A percentile compares a stretch with the other conserved stretches of the same genome.
phyloP scores from a whole-genome alignment of 2,329 filamentous ascomycete species.

The Monosporascus sp. region DNA sequence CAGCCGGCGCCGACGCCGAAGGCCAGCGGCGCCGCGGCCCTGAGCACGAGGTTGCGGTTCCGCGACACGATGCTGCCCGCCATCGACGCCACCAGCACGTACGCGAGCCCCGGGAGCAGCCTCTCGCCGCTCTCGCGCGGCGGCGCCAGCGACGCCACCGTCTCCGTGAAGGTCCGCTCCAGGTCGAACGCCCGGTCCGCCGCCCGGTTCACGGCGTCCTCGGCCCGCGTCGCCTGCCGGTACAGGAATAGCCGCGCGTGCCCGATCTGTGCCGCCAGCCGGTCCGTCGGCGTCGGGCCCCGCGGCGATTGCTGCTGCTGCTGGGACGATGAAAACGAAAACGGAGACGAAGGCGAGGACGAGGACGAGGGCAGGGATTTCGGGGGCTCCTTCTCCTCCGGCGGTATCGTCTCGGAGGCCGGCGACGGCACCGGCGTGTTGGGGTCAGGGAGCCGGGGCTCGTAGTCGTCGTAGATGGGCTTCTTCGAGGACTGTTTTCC shows the following conservation, averaged over 20 bases:
- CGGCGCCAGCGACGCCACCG: slow-evolving; percentile 82
- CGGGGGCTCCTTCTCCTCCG: slow-evolving; percentile 10
- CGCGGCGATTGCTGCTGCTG: slow-evolving; percentile 30
- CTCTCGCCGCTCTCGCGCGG: slow-evolving; percentile 79
- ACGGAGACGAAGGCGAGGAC: slow-evolving; percentile 9
- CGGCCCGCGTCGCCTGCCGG: slow-evolving; percentile 64
- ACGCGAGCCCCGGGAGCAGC: slow-evolving; percentile 82
- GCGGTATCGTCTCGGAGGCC: slow-evolving; percentile 27
- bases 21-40: slow-evolving; percentile 68
- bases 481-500: slow-evolving; percentile 42
- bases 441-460: slow-evolving; percentile 33
- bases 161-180: slow-evolving; percentile 85
- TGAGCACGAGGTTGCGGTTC: slow-evolving; percentile 79
- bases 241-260: slow-evolving; percentile 76
- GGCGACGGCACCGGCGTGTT: slow-evolving; percentile 23
- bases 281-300: slow-evolving; percentile 76
- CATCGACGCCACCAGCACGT: slow-evolving; percentile 92
- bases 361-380: slow-evolving; percentile 12
- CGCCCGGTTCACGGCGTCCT: slow-evolving; percentile 76
- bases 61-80: slow-evolving; percentile 86
- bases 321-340: slow-evolving; percentile 13
- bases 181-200: slow-evolving; percentile 78
- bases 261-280: slow-evolving; percentile 77
- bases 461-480: slow-evolving; percentile 75
- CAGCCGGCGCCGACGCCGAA: slow-evolving; percentile 81